Conservation (phyloP, 2,329 filamentous ascomycete genomes). For the Pestalotiopsis fici region DNA sequence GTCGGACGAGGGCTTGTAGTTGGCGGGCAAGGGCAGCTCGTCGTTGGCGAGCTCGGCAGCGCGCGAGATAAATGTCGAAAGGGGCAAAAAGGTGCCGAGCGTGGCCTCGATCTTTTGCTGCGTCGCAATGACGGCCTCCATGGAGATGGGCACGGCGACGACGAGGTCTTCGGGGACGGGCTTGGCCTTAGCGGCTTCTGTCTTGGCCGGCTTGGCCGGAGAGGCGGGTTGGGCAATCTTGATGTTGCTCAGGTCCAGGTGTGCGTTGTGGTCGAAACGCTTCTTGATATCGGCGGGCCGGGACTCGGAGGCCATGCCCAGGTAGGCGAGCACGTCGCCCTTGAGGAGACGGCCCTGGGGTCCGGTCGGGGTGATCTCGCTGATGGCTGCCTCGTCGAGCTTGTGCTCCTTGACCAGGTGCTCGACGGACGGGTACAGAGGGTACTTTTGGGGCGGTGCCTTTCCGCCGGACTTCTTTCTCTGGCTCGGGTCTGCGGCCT, state of each 20-base stretch:
- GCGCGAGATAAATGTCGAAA: constrained; percentile 84
- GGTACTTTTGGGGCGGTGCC: constrained; percentile 67
- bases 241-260: constrained; percentile 94
- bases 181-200: constrained; percentile 33
- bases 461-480: constrained; percentile 43
- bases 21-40: constrained; percentile 69
- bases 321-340: constrained; percentile 89
- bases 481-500: constrained; percentile 25
- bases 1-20: constrained; percentile 67
- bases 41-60: constrained; percentile 88
- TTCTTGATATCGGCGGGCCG: constrained; percentile 72
- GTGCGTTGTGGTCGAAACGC: constrained; percentile 72
- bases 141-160: constrained; percentile 74
- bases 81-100: constrained; percentile 77
- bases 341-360: constrained; percentile 89
- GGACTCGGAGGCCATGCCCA: constrained; percentile 74
- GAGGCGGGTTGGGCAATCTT: constrained; percentile 65
- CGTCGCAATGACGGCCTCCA: constrained; percentile 75
- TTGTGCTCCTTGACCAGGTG: constrained; percentile 80
- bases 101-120: constrained; percentile 79
- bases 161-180: constrained; percentile 50
- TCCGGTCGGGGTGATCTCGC: constrained; percentile 84
- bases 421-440: constrained; percentile 80
- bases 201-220: constrained; percentile 31
- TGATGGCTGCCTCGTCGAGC: constrained; percentile 72